Conservation (phyloP, 208 protist genomes). For the Leishmania gerbilli region DNA sequence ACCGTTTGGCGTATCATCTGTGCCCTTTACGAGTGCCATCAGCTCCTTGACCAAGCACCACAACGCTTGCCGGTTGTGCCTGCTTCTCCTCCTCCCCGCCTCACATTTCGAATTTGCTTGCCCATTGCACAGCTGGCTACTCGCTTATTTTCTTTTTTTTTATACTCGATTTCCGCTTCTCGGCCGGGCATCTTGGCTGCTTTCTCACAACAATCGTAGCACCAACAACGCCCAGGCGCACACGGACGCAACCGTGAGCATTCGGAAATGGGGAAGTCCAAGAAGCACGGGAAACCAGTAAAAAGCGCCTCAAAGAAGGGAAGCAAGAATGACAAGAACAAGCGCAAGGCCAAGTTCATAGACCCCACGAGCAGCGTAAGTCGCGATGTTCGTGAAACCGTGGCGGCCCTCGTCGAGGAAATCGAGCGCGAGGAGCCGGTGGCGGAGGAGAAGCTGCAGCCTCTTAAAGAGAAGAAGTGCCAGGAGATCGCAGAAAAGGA, state of each 20-base stretch:
- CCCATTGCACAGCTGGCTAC: background rate
- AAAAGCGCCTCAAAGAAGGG: constrained; percentile 48
- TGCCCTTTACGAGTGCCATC: background rate
- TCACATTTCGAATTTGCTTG: background rate
- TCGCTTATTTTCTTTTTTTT: constrained; percentile 11
- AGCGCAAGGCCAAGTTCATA: constrained; percentile 57
- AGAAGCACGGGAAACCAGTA: constrained; percentile 49
- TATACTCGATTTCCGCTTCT: background rate
- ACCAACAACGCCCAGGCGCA: background rate
- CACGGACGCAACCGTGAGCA: background rate
- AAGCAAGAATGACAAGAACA: constrained; percentile 56
- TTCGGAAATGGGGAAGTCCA: constrained; percentile 40
- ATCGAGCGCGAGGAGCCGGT: constrained; percentile 43
- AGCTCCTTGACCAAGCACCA: background rate
- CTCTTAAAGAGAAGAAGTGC: constrained; percentile 31
- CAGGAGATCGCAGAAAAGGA: constrained; percentile 41
- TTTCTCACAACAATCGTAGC: background rate
- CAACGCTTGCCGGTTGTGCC: background rate
- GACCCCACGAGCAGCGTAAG: constrained; percentile 67
- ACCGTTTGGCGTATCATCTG: background rate
- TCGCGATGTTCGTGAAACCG: constrained; percentile 45
- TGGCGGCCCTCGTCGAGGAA: constrained; percentile 57
- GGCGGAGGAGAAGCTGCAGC: constrained; percentile 9
- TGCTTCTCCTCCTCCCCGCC: background rate
- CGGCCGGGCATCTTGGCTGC: background rate